phyloP scores from a whole-genome alignment of 208 protist species.

The Leishmania amazonensis region DNA sequence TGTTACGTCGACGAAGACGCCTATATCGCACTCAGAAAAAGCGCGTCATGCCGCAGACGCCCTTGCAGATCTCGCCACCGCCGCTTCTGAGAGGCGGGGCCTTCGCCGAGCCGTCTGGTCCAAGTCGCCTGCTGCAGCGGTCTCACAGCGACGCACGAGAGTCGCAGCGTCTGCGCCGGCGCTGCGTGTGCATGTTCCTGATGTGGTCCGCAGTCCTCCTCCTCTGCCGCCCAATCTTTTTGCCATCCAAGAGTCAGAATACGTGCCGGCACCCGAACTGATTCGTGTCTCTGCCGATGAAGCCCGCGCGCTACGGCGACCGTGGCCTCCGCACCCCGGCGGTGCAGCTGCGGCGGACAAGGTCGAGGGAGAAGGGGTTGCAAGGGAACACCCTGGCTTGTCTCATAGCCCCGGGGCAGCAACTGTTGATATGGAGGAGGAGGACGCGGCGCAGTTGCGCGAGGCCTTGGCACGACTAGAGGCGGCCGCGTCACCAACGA shows the following conservation, averaged over 20 bases:
- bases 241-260: slow-evolving; percentile 29
- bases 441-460: slow-evolving; percentile 5
- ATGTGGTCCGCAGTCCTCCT: slow-evolving; percentile 2
- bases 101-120: not conserved
- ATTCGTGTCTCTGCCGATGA: slow-evolving; percentile 24
- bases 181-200: slow-evolving; percentile 12
- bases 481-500: slow-evolving; percentile 6
- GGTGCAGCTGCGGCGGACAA: slow-evolving; percentile 1
- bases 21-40: not conserved
- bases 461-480: slow-evolving; percentile 13
- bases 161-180: not conserved
- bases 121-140: not conserved
- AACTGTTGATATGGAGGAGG: not conserved
- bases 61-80: not conserved
- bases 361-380: not conserved
- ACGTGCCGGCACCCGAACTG: slow-evolving; percentile 32
- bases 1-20: not conserved
- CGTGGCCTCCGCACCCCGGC: slow-evolving; percentile 18
- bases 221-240: slow-evolving; percentile 25
- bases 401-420: not conserved
- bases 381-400: not conserved
- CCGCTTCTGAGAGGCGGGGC: not conserved
- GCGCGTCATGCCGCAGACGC: not conserved
- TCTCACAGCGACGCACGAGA: not conserved
- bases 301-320: slow-evolving; percentile 17